Conservation (phyloP, 116 monocot genomes). For the Dioscorea cayenensis region DNA sequence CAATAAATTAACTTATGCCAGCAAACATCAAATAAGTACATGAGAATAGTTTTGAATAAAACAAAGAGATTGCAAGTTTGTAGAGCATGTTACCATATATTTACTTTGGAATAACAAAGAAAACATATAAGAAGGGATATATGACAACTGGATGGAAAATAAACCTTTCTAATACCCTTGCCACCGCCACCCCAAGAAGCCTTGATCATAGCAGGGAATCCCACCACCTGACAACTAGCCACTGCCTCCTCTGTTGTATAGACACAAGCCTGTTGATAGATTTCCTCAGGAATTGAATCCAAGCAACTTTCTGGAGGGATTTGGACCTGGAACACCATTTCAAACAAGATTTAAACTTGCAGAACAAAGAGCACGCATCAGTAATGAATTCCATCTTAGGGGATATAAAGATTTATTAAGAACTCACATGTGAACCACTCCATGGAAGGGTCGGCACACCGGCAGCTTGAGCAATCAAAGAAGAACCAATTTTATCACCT, state of each 20-base stretch:
- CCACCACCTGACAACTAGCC: slow-evolving; percentile 83
- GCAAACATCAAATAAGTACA: too few species aligned
- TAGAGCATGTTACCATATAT: too few species aligned
- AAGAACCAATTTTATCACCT: slow-evolving; percentile 98
- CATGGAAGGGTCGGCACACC: slow-evolving; percentile 95
- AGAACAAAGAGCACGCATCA: not conserved
- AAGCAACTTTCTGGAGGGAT: slow-evolving; percentile 72
- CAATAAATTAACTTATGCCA: too few species aligned
- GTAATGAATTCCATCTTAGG: not conserved
- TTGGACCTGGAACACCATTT: slow-evolving; percentile 49
- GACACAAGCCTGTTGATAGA: slow-evolving; percentile 87
- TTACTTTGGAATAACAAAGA: too few species aligned
- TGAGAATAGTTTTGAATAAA: too few species aligned
- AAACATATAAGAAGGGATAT: not conserved
- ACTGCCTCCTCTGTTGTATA: slow-evolving; percentile 91
- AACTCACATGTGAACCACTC: slow-evolving; percentile 95
- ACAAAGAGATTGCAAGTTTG: too few species aligned
- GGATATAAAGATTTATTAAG: slow-evolving; percentile 1
- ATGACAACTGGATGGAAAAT: not conserved
- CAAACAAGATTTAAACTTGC: not conserved
- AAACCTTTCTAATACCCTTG: slow-evolving; percentile 98
- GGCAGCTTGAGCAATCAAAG: slow-evolving; percentile 97
- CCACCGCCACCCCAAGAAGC: slow-evolving; percentile 99
- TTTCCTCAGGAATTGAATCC: slow-evolving; percentile 79
- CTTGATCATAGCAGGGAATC: slow-evolving; percentile 99